A percentile compares a stretch with the other conserved stretches of the same genome.
Conservation (phyloP, 148 eudicot species). For the Limonium bicolor region DNA sequence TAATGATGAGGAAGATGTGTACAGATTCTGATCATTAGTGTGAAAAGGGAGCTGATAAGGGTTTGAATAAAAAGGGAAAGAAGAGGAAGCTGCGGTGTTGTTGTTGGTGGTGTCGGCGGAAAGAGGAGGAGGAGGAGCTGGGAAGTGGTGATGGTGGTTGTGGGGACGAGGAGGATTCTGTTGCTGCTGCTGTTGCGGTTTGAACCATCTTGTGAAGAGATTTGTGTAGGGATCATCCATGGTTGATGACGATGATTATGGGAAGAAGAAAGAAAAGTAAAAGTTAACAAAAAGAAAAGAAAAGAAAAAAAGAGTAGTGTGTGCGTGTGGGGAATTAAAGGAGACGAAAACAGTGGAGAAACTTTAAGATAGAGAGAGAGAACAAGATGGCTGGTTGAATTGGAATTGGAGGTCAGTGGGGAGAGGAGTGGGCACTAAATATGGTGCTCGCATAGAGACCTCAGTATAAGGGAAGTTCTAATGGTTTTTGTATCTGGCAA, state of each 20-base stretch:
- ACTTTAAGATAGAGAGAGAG: too few species aligned
- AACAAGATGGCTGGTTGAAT: too few species aligned
- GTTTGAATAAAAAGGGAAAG: slow-evolving; percentile 9
- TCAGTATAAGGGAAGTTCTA: too few species aligned
- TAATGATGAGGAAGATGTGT: neutral
- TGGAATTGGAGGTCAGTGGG: too few species aligned
- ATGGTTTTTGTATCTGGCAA: too few species aligned
- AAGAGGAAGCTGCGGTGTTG: neutral
- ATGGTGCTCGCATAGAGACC: too few species aligned
- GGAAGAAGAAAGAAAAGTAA: slow-evolving; percentile 1
- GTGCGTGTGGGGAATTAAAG: too few species aligned
- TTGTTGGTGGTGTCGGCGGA: too few species aligned
- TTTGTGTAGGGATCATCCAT: slow-evolving; percentile 51
- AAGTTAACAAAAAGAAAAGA: slow-evolving; percentile 2
- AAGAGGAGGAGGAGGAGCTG: slow-evolving; percentile 4
- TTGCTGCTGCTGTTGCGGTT: too few species aligned
- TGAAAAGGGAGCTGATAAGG: slow-evolving; percentile 13
- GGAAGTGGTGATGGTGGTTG: slow-evolving; percentile 5
- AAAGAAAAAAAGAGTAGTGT: slow-evolving; percentile 3
- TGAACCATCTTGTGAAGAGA: slow-evolving; percentile 32
- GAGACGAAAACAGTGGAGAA: too few species aligned
- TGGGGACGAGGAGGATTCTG: slow-evolving; percentile 17
- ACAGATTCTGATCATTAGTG: neutral
- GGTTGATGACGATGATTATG: slow-evolving; percentile 15
- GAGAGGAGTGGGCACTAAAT: too few species aligned